Evolutionary conservation across 371 early-diverging fungal genomes (phyloP).

Genomic region (Basidiobolus meristosporus): DNA sequence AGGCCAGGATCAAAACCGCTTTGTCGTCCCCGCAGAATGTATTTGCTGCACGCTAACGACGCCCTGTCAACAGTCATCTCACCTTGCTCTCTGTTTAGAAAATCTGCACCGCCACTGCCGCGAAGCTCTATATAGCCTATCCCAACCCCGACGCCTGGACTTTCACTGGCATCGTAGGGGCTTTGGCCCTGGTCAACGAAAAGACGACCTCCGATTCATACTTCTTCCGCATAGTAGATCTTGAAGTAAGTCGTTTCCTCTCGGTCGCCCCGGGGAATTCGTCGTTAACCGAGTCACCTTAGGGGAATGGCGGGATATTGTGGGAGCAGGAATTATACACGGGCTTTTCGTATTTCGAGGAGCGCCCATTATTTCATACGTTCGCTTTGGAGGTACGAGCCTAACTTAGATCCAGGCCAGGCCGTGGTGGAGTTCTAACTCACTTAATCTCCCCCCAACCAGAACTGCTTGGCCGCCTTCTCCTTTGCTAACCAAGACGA

Average conservation of each 20-base stretch:
- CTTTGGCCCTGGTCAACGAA: constrained; percentile 46
- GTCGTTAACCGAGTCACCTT: too few species aligned
- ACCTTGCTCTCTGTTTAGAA: constrained; percentile 20
- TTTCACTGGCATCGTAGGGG: constrained; percentile 57
- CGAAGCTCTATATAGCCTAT: constrained; percentile 62
- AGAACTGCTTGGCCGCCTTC: constrained; percentile 59
- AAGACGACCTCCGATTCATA: constrained; percentile 32
- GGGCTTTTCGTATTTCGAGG: constrained; percentile 50
- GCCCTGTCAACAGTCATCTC: too few species aligned
- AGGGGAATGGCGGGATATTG: constrained; percentile 18
- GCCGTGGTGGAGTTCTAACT: too few species aligned
- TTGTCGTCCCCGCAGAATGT: too few species aligned
- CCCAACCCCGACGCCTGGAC: constrained; percentile 47
- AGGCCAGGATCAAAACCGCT: too few species aligned
- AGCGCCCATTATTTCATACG: constrained; percentile 62
- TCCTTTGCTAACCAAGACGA: constrained; percentile 77
- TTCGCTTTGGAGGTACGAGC: constrained; percentile 58
- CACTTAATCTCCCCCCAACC: neutral
- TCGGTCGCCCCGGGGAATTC: too few species aligned
- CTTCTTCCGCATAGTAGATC: constrained; percentile 56
- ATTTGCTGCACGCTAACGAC: too few species aligned
- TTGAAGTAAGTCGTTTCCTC: constrained; percentile 23
- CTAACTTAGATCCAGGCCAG: too few species aligned
- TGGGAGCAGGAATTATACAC: constrained; percentile 72
- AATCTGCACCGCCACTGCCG: constrained; percentile 65